Percentiles rank a stretch among this genome's conserved stretches.
These are phyloP conservation scores for Bullera alba DNA, from an alignment of 768 basidiomycete species.

Conservation along the genomic window DNA sequence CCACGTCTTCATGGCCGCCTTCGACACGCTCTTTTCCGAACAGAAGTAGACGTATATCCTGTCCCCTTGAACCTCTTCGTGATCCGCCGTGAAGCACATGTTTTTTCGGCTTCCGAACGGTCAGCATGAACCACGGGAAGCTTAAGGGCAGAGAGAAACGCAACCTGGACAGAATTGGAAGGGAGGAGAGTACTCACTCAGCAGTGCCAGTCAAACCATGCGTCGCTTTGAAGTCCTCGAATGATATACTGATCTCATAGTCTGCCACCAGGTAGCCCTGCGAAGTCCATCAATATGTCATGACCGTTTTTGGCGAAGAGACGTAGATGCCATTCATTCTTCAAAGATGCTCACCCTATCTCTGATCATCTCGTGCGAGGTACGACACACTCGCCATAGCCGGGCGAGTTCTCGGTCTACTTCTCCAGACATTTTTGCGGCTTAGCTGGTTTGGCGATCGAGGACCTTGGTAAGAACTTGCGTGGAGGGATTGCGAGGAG, in stretches of 20 bases:
- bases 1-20: conserved; percentile 96
- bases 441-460: no score
- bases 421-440: conserved; percentile 51
- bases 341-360: conserved; percentile 63
- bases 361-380: conserved; percentile 90
- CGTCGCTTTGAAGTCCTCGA: conserved; percentile 63
- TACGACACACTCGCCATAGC: conserved; percentile 92
- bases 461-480: no score
- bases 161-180: not conserved
- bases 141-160: not conserved
- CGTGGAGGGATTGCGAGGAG: no score
- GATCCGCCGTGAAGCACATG: conserved; percentile 84
- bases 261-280: conserved; percentile 91
- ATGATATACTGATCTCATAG: conserved; percentile 85
- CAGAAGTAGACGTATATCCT: conserved; percentile 93
- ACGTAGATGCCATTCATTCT: not conserved
- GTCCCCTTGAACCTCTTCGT: conserved; percentile 58
- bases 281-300: conserved; percentile 29
- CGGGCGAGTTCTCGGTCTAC: conserved; percentile 52
- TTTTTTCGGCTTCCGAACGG: conserved; percentile 64
- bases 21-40: conserved; percentile 90
- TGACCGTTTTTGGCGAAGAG: conserved; percentile 7
- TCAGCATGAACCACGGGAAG: not conserved
- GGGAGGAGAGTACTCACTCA: conserved; percentile 87
- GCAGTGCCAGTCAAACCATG: conserved; percentile 69